phyloP scores from a whole-genome alignment of 306 rosid genomes.

The Acacia confusa region DNA sequence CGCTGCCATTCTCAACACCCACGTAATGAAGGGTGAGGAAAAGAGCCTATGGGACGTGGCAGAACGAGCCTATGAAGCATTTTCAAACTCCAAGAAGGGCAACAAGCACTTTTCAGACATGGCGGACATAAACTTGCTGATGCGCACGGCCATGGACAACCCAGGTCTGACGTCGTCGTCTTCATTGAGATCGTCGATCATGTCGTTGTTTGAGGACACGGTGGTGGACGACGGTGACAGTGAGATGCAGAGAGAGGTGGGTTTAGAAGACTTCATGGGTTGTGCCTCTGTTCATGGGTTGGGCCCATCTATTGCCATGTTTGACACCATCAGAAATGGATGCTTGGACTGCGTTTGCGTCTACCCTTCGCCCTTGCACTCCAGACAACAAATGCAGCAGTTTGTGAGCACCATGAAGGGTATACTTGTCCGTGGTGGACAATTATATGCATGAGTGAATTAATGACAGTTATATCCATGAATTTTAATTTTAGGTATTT shows the following conservation, averaged over 20 bases:
- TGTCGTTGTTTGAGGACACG: slow-evolving; percentile 65
- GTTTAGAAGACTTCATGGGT: slow-evolving; percentile 60
- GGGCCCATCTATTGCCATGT: slow-evolving; percentile 64
- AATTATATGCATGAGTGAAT: background rate
- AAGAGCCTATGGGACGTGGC: slow-evolving; percentile 66
- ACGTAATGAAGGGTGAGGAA: slow-evolving; percentile 60
- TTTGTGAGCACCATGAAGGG: slow-evolving; percentile 48
- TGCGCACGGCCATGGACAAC: slow-evolving; percentile 61
- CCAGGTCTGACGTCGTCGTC: slow-evolving; percentile 57
- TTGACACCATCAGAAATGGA: slow-evolving; percentile 56
- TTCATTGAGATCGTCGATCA: slow-evolving; percentile 46
- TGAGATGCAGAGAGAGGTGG: slow-evolving; percentile 26
- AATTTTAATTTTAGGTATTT: background rate
- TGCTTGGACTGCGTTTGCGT: slow-evolving; percentile 58
- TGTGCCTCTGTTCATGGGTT: slow-evolving; percentile 70
- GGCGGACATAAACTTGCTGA: slow-evolving; percentile 58
- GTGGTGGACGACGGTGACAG: slow-evolving; percentile 40
- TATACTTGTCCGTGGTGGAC: slow-evolving; percentile 44
- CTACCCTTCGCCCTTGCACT: slow-evolving; percentile 65
- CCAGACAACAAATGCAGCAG: slow-evolving; percentile 54
- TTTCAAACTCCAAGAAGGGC: slow-evolving; percentile 42
- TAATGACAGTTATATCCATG: background rate
- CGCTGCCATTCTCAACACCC: slow-evolving; percentile 55
- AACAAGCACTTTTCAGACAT: slow-evolving; percentile 63
- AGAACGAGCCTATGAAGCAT: slow-evolving; percentile 35